Evolutionary conservation across 805 yeast species (phyloP), one percentile per base, ranked within the genome.

Genomic region (Yarrowia sp.): DNA sequence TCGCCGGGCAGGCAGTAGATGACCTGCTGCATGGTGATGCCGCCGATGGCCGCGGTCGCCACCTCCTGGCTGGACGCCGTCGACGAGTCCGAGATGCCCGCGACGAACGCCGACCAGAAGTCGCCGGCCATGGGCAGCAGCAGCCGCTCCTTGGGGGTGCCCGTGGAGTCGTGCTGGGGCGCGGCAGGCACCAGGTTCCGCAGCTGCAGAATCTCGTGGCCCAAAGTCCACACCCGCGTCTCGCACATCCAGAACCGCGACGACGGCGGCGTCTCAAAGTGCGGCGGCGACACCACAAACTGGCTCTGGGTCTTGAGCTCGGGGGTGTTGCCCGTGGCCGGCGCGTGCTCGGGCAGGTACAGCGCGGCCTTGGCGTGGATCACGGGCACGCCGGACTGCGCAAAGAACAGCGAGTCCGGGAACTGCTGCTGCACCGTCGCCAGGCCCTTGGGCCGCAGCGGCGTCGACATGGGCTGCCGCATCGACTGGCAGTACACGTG

Each of bases 81-180:
- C 14, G 67, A 63, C 26, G n/a, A 15, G 48, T 63, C 56, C 10
- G 38, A 35, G 69, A 79, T 74, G 4, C 80, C 78, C 19, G 71
- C 70, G 42, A 79, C 67, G 70, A 79, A 79, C 36, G 80, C 80
- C 5, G 77, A 71, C 80, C 81, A 79, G 71, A 79, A 79, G 67
- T 79, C 81, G 26, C 76, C 71, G 16, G 79, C 75, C 70, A 78
- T 78, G 14, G 80, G 80, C 35, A 79, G 72, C 36, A 50, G 72
- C n/a, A 79, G 72, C 43, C 76, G 72, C 63, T 79, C 80, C 45
- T 71, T 70, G 43, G 74, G 71, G 42, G 72, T 73, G n/a, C 64
- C 67, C 14, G 70, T 53, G 67, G 71, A 68, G 59, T 69, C 73
- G 45, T 72, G 73, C 67, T 65, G 46, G 16, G 67, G 67, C 10